Evolutionary conservation across 495 filamentous ascomycete genomes (phyloP).

Genomic region (Cryomyces minteri): DNA sequence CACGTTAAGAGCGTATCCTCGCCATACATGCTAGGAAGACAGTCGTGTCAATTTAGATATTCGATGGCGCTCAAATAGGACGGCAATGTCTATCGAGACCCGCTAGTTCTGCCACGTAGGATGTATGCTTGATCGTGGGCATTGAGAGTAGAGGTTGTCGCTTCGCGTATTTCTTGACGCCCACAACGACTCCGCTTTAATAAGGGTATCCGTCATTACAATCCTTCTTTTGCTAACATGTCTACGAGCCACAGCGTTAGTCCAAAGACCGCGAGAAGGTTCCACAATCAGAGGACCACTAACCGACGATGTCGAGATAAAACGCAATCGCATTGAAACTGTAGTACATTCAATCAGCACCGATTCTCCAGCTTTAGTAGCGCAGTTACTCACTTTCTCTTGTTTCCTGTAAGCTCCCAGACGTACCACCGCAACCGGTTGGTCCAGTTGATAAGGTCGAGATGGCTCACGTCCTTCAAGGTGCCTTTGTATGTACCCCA

Average conservation of each 20-base stretch:
- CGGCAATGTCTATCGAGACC: no score
- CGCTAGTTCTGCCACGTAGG: no score
- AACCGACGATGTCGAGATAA: conserved; percentile 75
- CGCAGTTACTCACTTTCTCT: conserved; percentile 37
- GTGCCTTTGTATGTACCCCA: conserved; percentile 95
- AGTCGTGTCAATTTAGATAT: no score
- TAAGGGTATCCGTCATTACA: conserved; percentile 19
- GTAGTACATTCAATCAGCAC: conserved; percentile 5
- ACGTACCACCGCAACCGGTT: conserved; percentile 61
- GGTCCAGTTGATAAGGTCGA: conserved; percentile 93
- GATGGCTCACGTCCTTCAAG: conserved; percentile 67
- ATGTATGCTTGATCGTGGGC: no score
- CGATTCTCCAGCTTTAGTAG: neutral
- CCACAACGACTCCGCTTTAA: no score
- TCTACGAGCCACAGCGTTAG: conserved; percentile 21
- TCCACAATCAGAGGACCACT: conserved; percentile 5
- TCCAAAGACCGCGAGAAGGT: neutral
- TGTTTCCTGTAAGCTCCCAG: conserved; percentile 46
- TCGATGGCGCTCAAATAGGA: no score
- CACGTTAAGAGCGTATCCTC: no score
- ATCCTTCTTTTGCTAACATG: conserved; percentile 58
- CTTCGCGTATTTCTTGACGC: no score
- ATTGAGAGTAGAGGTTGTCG: no score
- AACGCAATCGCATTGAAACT: conserved; percentile 95
- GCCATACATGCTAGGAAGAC: no score